Percentiles rank a stretch among this genome's conserved stretches.
Conservation (phyloP, 2,329 filamentous ascomycete species). For the Sphaerostilbella broomeana region DNA sequence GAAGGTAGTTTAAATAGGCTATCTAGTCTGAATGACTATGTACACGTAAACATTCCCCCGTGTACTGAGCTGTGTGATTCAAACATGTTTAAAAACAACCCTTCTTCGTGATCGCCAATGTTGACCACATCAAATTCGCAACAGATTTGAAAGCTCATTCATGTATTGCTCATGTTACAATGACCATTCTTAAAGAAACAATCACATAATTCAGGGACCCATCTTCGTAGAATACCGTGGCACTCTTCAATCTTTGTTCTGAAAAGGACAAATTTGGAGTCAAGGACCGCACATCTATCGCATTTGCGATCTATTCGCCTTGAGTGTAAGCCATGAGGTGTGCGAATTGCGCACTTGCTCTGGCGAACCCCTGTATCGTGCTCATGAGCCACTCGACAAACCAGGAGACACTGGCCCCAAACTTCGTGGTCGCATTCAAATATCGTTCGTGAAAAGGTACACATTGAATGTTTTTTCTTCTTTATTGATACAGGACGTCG, state of each 20-base stretch:
- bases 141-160: no score
- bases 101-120: no score
- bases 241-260: conserved; percentile 16
- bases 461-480: no score
- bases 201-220: not conserved
- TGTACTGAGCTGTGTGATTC: no score
- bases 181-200: no score
- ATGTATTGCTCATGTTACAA: no score
- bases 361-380: conserved; percentile 9
- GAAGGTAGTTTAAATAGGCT: no score
- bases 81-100: no score
- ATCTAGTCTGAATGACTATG: not conserved
- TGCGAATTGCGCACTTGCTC: conserved; percentile 16
- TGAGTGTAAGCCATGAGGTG: conserved; percentile 20
- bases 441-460: conserved; percentile 20
- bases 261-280: conserved; percentile 15
- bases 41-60: no score
- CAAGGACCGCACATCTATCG: conserved; percentile 18
- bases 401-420: conserved; percentile 22
- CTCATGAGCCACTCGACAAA: conserved; percentile 17
- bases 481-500: no score
- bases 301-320: conserved; percentile 19
- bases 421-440: conserved; percentile 22
- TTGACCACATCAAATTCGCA: no score
- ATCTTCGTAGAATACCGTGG: conserved; percentile 8